Conservation (phyloP, 441 rosid species). For the Breynia disticha region DNA sequence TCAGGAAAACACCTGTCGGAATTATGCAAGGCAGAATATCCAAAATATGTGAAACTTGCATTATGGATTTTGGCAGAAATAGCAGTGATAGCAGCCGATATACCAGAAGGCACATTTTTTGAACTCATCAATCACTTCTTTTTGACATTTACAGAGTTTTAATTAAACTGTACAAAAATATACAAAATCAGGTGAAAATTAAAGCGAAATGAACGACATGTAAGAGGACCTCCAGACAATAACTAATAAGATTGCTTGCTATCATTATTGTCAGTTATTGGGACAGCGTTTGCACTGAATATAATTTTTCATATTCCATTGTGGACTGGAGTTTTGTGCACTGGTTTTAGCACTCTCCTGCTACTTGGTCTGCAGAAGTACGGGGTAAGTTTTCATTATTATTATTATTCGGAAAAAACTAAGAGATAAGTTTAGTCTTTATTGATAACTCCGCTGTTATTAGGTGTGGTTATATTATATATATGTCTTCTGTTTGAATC, state of each 20-base stretch:
- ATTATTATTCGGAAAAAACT: no score
- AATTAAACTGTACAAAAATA: not conserved
- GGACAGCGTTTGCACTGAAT: conserved; percentile 60
- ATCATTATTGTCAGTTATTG: conserved; percentile 32
- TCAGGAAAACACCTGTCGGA: conserved; percentile 53
- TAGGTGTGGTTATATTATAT: no score
- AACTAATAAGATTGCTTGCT: not conserved
- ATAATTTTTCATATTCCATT: conserved; percentile 44
- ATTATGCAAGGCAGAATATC: conserved; percentile 54
- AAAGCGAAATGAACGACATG: no score
- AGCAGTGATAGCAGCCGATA: conserved; percentile 65
- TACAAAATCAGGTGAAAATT: not conserved
- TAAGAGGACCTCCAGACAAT: no score
- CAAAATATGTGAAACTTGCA: conserved; percentile 32
- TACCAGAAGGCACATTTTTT: conserved; percentile 42
- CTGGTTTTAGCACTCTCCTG: conserved; percentile 54
- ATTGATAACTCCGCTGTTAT: no score
- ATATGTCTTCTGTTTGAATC: no score
- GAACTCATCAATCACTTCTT: not conserved
- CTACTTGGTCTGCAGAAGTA: conserved; percentile 60
- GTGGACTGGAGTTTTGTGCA: conserved; percentile 51
- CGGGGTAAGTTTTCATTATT: conserved; percentile 45
- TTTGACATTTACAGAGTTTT: not conserved
- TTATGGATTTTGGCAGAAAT: conserved; percentile 58
- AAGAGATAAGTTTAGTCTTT: no score